phyloP scores from a whole-genome alignment of 192 early-diverging fungal genomes.

The Gigaspora rosea region DNA sequence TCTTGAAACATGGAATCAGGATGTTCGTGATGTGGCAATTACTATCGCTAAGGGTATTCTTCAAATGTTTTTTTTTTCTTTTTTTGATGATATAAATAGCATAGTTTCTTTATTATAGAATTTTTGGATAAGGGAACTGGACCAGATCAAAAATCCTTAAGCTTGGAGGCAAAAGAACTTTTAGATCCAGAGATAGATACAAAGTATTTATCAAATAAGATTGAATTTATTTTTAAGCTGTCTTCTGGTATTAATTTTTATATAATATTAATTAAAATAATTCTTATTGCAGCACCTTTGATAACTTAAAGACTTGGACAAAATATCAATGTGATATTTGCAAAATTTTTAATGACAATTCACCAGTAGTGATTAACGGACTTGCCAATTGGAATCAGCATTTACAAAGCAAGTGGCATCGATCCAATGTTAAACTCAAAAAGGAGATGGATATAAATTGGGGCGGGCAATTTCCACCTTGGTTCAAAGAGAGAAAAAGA shows the following conservation, averaged over 20 bases:
- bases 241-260: constrained; percentile 37
- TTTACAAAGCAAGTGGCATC: constrained; percentile 65
- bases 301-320: constrained; percentile 58
- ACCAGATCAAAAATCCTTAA: constrained; percentile 30
- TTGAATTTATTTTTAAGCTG: constrained; percentile 31
- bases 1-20: constrained; percentile 56
- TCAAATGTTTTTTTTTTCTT: background rate
- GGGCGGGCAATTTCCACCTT: constrained; percentile 23
- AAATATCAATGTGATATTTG: constrained; percentile 74
- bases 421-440: constrained; percentile 44
- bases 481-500: constrained; percentile 16
- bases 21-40: constrained; percentile 56
- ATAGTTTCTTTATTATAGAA: background rate
- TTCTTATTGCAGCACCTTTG: constrained; percentile 29
- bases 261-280: constrained; percentile 21
- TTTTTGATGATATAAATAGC: background rate
- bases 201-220: constrained; percentile 39
- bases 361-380: constrained; percentile 66
- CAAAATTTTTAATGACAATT: constrained; percentile 39
- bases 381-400: constrained; percentile 76
- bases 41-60: constrained; percentile 51
- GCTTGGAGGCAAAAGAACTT: constrained; percentile 38
- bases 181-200: constrained; percentile 36
- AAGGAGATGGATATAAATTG: constrained; percentile 36
- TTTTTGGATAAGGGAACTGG: constrained; percentile 7